Evolutionary conservation across 2,329 filamentous ascomycete genomes (phyloP).

Genomic region (Cladobotryum protrusum): DNA sequence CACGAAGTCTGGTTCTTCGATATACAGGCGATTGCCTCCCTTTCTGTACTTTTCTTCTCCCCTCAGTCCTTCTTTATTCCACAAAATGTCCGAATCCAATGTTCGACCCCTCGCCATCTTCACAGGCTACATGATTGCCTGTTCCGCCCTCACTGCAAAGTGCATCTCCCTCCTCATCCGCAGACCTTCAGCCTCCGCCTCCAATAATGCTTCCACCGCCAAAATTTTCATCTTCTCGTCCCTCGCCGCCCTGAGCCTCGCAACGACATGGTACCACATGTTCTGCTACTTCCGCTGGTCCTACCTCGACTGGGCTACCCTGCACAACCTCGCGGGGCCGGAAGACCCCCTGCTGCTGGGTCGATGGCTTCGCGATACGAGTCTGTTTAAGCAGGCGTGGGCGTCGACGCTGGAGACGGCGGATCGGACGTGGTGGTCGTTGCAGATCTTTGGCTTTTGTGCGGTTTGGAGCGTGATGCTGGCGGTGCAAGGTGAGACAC

Average conservation of each 20-base stretch:
- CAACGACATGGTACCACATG: constrained; percentile 22
- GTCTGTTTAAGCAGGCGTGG: constrained; percentile 23
- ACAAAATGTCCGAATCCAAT: constrained; percentile 10
- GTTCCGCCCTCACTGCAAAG: constrained; percentile 12
- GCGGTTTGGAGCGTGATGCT: constrained; percentile 22
- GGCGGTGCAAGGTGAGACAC: constrained; percentile 17
- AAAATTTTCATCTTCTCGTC: constrained; percentile 15
- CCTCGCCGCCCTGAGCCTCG: constrained; percentile 20
- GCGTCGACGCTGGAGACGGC: constrained; percentile 18
- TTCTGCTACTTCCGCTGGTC: constrained; percentile 22
- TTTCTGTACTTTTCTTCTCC: too few species aligned
- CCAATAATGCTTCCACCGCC: constrained; percentile 1
- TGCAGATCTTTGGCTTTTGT: constrained; percentile 23
- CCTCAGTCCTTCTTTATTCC: too few species aligned
- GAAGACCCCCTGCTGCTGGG: constrained; percentile 13
- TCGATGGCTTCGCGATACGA: constrained; percentile 21
- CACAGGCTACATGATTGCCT: constrained; percentile 17
- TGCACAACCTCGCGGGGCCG: not conserved
- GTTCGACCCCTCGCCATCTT: constrained; percentile 17
- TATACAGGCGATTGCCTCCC: too few species aligned
- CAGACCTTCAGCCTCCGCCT: not conserved
- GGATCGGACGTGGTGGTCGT: constrained; percentile 20
- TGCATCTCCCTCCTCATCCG: constrained; percentile 14
- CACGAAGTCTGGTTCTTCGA: not conserved
- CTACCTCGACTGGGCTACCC: constrained; percentile 11